These are phyloP conservation scores for Stachybotrys elegans DNA, from an alignment of 2,329 filamentous ascomycete species.

Conservation along the genomic window DNA sequence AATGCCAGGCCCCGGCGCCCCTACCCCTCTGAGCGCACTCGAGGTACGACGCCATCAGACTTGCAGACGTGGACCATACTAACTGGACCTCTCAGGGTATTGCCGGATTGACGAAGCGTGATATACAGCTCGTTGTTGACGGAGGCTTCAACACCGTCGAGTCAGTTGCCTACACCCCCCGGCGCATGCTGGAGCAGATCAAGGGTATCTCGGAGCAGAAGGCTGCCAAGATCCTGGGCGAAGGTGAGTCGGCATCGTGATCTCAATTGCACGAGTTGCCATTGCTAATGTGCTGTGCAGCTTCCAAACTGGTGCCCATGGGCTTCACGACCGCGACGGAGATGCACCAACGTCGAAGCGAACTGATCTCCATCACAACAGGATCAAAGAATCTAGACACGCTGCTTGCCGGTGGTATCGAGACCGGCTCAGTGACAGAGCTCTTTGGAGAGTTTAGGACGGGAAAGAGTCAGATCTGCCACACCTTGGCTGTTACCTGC, in stretches of 20 bases:
- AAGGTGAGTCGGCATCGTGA: conserved; percentile 53
- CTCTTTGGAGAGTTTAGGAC: conserved; percentile 98
- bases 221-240: conserved; percentile 81
- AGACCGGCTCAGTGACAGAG: conserved; percentile 96
- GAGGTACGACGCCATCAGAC: conserved; percentile 57
- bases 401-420: conserved; percentile 85
- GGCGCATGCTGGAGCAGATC: conserved; percentile 81
- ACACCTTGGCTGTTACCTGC: conserved; percentile 96
- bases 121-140: conserved; percentile 89
- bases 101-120: conserved; percentile 84
- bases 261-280: background rate
- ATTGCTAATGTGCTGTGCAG: conserved; percentile 40
- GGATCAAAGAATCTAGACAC: conserved; percentile 97
- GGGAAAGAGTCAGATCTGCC: conserved; percentile 97
- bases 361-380: conserved; percentile 96
- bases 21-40: conserved; percentile 77
- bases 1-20: conserved; percentile 81
- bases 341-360: conserved; percentile 95
- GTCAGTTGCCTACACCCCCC: conserved; percentile 87
- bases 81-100: conserved; percentile 56
- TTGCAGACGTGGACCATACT: conserved; percentile 5
- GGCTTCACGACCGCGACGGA: conserved; percentile 98
- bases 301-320: conserved; percentile 95
- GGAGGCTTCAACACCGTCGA: conserved; percentile 95
- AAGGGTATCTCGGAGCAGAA: conserved; percentile 98